Base-by-base conservation (phyloP, 345 rosid species). In the Pelargonium nanum region DNA sequence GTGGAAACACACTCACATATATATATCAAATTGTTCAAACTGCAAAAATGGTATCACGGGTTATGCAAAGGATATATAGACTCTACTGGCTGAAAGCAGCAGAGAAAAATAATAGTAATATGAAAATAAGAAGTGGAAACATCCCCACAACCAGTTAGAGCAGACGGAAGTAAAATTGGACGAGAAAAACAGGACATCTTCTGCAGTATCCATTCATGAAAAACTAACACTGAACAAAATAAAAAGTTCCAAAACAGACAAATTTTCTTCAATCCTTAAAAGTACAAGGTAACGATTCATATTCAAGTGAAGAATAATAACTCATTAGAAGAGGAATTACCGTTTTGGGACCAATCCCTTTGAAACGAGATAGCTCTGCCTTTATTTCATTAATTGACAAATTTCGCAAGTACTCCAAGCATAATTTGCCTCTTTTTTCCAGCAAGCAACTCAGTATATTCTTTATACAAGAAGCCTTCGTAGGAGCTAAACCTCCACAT, bases 401-500 rank as follows among this genome's bases (percentile, higher is more conserved):
- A 61, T 70, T 70, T 17, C 84, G 74, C 63, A 91, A 68, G 68
- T 88, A 86, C 66, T 91, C 96, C 79, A 91, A 78, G 67, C 96
- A 91, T 59, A 91, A 73, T 50, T 64, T 78, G 54, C 95, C 91
- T 66, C 68, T 86, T 32, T 77, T 81, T 58, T 79, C 77, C 45
- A 79, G 73, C 77, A 91, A 76, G 61, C 78, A 73, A 62, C 28
- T 76, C 66, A 86, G 69, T 12, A 91, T 64, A 77, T 86, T 86
- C 74, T 80, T 85, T 50, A 91, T 85, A 65, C 92, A 88, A 15
- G 87, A 68, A 21, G 93, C 82, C 70, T 86, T 88, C 20, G 78
- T 85, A 0, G 96, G 92, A 4, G 98, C 95, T 70, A 91, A 75
- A 59, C 98, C 98, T 65, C 95, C 96, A 71, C 95, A 88, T 70